Conservation (phyloP, 2,329 filamentous ascomycete species). For the Fusarium cyanostomum region DNA sequence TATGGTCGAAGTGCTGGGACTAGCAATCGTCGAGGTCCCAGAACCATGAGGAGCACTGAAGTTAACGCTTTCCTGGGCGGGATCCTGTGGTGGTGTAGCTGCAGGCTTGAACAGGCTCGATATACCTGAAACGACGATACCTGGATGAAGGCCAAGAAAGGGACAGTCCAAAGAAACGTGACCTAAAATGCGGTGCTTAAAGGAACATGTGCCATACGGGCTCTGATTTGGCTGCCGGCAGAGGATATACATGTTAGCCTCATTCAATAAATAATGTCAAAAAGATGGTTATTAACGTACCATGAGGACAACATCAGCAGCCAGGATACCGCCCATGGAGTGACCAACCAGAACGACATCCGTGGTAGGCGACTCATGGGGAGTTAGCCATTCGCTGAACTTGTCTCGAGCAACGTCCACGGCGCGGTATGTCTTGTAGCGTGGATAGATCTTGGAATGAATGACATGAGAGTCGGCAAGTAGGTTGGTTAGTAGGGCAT, state of each 20-base stretch:
- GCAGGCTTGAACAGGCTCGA: conserved; percentile 75
- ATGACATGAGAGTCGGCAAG: conserved; percentile 79
- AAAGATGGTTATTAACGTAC: conserved; percentile 45
- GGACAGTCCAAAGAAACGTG: conserved; percentile 86
- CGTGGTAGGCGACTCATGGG: conserved; percentile 76
- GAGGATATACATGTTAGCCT: not conserved
- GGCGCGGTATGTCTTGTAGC: conserved; percentile 78
- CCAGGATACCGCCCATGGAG: conserved; percentile 87
- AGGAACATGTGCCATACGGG: conserved; percentile 51
- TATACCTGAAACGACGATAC: conserved; percentile 84
- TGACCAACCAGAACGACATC: conserved; percentile 88
- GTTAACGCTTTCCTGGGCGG: conserved; percentile 1
- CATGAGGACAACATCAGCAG: conserved; percentile 80
- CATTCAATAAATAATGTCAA: not conserved
- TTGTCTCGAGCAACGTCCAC: conserved; percentile 80
- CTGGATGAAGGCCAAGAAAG: conserved; percentile 87
- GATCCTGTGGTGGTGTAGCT: conserved; percentile 40
- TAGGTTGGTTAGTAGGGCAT: conserved; percentile 73
- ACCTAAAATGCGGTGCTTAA: conserved; percentile 81
- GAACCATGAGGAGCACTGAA: conserved; percentile 7
- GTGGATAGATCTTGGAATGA: conserved; percentile 86
- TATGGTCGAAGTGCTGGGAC: conserved; percentile 29
- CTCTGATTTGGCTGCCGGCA: conserved; percentile 44
- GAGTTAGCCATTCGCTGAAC: conserved; percentile 83
- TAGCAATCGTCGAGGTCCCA: conserved; percentile 7